These are phyloP conservation scores for Curvularia sp. DNA, from an alignment of 2,329 filamentous ascomycete species.

Conservation along the genomic window DNA sequence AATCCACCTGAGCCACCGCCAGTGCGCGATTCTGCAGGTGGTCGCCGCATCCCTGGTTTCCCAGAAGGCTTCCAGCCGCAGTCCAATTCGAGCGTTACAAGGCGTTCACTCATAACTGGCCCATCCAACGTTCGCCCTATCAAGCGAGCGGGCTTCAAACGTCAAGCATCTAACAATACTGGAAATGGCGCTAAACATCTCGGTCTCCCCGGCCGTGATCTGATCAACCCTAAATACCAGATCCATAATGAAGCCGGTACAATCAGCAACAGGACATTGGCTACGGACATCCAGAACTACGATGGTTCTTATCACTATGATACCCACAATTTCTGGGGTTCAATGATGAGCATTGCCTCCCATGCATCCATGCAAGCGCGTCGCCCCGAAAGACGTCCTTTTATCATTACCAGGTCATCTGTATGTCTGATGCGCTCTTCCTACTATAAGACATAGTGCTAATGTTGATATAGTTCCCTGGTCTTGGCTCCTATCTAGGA, in stretches of 20 bases:
- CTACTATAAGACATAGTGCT: neutral
- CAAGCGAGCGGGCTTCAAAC: constrained; percentile 14
- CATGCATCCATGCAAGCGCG: constrained; percentile 71
- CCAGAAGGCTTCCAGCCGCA: constrained; percentile 70
- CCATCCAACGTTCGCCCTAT: constrained; percentile 9
- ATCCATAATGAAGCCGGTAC: constrained; percentile 64
- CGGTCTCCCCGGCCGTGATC: constrained; percentile 69
- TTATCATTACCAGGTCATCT: constrained; percentile 77
- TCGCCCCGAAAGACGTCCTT: constrained; percentile 67
- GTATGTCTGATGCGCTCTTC: constrained; percentile 18
- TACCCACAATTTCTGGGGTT: constrained; percentile 77
- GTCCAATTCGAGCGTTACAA: constrained; percentile 23
- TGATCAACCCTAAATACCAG: constrained; percentile 69
- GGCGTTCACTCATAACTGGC: constrained; percentile 18
- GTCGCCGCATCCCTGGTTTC: constrained; percentile 72
- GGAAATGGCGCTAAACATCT: constrained; percentile 47
- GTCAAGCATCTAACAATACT: constrained; percentile 42
- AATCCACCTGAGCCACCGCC: constrained; percentile 70
- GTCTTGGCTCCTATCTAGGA: constrained; percentile 67
- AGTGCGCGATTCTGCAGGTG: constrained; percentile 63
- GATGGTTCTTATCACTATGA: constrained; percentile 75
- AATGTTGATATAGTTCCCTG: constrained; percentile 62
- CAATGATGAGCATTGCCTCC: constrained; percentile 74
- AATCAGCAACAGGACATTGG: constrained; percentile 60
- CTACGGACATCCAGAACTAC: constrained; percentile 71